Evolutionary conservation across 371 early-diverging fungal species (phyloP).

Genomic region (Apophysomyces trapeziformis): DNA sequence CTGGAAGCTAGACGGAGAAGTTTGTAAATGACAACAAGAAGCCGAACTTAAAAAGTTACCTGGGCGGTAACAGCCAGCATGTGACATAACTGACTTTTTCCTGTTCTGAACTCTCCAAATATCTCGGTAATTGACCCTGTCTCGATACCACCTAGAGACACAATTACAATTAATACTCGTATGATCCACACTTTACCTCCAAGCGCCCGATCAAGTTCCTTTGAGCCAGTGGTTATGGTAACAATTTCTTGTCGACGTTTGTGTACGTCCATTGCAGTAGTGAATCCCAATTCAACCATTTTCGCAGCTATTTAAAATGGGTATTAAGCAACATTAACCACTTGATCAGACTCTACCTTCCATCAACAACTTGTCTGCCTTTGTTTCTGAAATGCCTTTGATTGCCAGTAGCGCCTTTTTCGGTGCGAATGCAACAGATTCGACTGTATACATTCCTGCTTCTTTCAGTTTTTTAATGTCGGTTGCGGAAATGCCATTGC

Average conservation of each 20-base stretch:
- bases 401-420: constrained; percentile 90
- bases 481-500: constrained; percentile 80
- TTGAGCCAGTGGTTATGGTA: constrained; percentile 94
- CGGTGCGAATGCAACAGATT: constrained; percentile 97
- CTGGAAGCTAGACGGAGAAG: constrained; percentile 67
- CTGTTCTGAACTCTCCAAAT: constrained; percentile 99
- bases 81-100: constrained; percentile 99
- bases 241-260: constrained; percentile 87
- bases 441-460: constrained; percentile 95
- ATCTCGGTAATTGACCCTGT: constrained; percentile 99
- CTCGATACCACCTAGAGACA: constrained; percentile 89
- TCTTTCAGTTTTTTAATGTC: constrained; percentile 92
- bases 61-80: constrained; percentile 98
- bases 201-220: constrained; percentile 94
- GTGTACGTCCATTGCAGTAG: constrained; percentile 96
- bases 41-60: constrained; percentile 42
- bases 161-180: neutral
- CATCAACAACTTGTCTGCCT: constrained; percentile 96
- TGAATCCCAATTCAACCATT: constrained; percentile 97
- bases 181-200: constrained; percentile 63
- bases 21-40: neutral
- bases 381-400: constrained; percentile 98
- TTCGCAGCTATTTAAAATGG: constrained; percentile 75
- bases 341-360: constrained; percentile 70
- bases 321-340: neutral